Evolutionary conservation across 2,329 filamentous ascomycete species (phyloP), one percentile per base, ranked within the genome.

Genomic region (Diaporthe ilicicola): DNA sequence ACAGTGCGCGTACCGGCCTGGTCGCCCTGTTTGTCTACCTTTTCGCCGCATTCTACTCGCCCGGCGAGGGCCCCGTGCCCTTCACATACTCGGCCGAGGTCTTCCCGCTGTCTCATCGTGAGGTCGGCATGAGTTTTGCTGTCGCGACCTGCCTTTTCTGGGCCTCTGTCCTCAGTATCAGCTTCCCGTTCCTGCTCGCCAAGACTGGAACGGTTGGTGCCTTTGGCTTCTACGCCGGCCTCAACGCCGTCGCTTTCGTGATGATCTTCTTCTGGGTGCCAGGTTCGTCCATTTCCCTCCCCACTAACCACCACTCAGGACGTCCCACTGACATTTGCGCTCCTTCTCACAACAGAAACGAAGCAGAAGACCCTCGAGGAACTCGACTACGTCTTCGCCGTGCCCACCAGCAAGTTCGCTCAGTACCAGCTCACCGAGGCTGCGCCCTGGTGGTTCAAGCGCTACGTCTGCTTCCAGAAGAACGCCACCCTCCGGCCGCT

Each of bases 61-160:
- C 77, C 17, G 77, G 87, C 2, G 91, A 93, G 81, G 91, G 90
- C 0, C 88, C 89, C 13, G 91, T 93, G 15, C 91, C 91, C 0
- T 93, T 91, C 77, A 89, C 89, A 7, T 93, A 93, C 81, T 88
- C 86, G 3, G 90, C 91, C 62, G 91, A 93, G 78, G 89, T 92
- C 2, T 93, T 91, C 78, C 91, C 91, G 0, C 85, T 93, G 1
- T 91, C 90, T 0, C 91, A 93, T 77, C 87, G 91, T 76, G 91
- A 93, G 77, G 86, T 93, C 34, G 91, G 91, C 70, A 93, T 93
- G 91, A 87, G 86, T 1, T 92, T 87, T 80, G 88, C 90, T 13
- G 90, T 93, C n/a, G 89, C 90, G 1, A 92, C 89, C 2, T 91
- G 89, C 75, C 83, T 91, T 15, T 85, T 86, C 76, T 89, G 86